Percentiles rank a stretch among this genome's conserved stretches.
phyloP scores from a whole-genome alignment of 2,329 filamentous ascomycete species.

The Sporothrix variecibatus region DNA sequence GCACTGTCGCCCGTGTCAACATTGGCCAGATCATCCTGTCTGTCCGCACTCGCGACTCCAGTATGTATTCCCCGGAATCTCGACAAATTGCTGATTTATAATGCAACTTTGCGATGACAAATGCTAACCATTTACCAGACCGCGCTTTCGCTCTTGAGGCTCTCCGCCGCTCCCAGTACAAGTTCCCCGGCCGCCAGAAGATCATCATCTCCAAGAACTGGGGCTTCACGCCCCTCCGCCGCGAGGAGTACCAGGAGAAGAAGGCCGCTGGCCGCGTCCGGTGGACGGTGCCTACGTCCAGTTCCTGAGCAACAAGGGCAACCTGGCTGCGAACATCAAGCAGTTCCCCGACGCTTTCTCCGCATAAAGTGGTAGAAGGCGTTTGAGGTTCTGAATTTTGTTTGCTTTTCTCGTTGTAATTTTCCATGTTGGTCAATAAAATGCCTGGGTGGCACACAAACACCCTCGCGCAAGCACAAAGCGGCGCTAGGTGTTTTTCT shows the following conservation, averaged over 20 bases:
- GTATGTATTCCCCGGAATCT: slow-evolving; percentile 51
- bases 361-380: slow-evolving; percentile 42
- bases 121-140: slow-evolving; percentile 52
- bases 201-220: slow-evolving; percentile 99
- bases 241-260: slow-evolving; percentile 95
- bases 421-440: slow-evolving; percentile 20
- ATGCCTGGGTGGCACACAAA: slow-evolving; percentile 20
- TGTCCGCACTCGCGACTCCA: slow-evolving; percentile 92
- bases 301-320: slow-evolving; percentile 95
- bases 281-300: slow-evolving; percentile 99
- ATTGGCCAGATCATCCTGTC: slow-evolving; percentile 99
- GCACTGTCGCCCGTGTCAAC: slow-evolving; percentile 98
- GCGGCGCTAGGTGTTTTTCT: slow-evolving; percentile 35
- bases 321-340: slow-evolving; percentile 81
- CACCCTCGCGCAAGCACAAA: slow-evolving; percentile 33
- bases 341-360: slow-evolving; percentile 93
- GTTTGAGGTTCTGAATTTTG: slow-evolving; percentile 5
- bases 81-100: no score
- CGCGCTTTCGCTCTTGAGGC: slow-evolving; percentile 94
- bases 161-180: slow-evolving; percentile 99
- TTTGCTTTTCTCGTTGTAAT: slow-evolving; percentile 20
- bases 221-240: slow-evolving; percentile 98
- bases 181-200: slow-evolving; percentile 99
- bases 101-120: background rate
- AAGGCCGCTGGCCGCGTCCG: slow-evolving; percentile 91